Base-by-base conservation (phyloP, 2,329 filamentous ascomycete genomes). In the Colletotrichum echinochloae region DNA sequence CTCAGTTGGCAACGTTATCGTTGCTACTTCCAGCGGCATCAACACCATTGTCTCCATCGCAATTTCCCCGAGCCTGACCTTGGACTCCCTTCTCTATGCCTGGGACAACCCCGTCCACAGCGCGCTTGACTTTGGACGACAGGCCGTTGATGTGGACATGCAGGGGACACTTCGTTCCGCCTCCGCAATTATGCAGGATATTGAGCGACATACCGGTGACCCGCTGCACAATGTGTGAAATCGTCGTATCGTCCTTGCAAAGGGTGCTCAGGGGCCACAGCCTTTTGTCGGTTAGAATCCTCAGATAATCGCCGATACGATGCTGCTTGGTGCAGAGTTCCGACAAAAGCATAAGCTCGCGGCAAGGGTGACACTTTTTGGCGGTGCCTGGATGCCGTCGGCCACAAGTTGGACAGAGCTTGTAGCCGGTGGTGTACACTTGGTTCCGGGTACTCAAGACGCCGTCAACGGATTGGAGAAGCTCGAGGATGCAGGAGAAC, bases 241-340 rank as follows among this genome's bases (percentile, higher is more conserved):
- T 20, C 5, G 41, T 41, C 12, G 33, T 20, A 18, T 44, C n/a
- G 7, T 64, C n/a, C 5, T 37, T 28, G 12, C 0, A 9, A 18
- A 52, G 23, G 2, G 26, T 12, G 18, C 0, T 3, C 20, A 16
- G 18, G 1, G 65, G 65, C 65, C 65, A 68, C 5, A 68, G 8
- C 3, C 20, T 49, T 30, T 59, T 16, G 23, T 18, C 30, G 4
- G 20, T 5, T 8, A 68, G 60, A 28, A 48, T 28, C 16, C 23
- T 46, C 26, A 68, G 9, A 35, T 68, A 68, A 33, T 57, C 20
- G 33, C 65, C 60, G n/a, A 68, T 23, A 5, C 60, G 60, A 26
- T 61, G 54, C 28, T 35, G 18, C n/a, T 23, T 20, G 7, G 33
- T 64, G 51, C 52, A 68, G 16, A 68, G 4, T 3, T 52, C 65